These are phyloP conservation scores for Chytriomyces sp. DNA, from an alignment of 192 early-diverging fungal genomes.

Conservation along the genomic window DNA sequence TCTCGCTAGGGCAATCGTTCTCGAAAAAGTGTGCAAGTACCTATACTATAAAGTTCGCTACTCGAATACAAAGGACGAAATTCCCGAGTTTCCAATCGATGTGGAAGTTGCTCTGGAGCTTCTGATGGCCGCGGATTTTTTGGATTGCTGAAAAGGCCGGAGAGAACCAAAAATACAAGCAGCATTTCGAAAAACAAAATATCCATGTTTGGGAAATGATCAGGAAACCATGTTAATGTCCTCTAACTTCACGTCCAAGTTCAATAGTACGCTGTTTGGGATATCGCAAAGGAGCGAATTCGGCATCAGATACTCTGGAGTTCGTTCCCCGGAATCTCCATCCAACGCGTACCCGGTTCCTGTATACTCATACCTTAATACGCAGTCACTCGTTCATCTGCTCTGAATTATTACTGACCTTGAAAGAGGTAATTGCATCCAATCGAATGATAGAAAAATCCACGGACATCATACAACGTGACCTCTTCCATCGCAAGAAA, in stretches of 20 bases:
- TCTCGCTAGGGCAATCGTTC: constrained; percentile 72
- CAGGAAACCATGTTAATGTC: too few species aligned
- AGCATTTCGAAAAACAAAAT: neutral
- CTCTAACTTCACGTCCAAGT: too few species aligned
- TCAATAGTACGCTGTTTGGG: too few species aligned
- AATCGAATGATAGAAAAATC: constrained; percentile 28
- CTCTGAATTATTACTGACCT: neutral
- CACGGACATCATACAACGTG: constrained; percentile 13
- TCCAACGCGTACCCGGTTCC: too few species aligned
- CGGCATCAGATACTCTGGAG: too few species aligned
- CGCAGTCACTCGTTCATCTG: too few species aligned
- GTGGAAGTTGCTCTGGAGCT: constrained; percentile 88
- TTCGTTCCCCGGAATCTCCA: too few species aligned
- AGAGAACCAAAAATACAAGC: neutral
- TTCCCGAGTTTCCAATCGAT: constrained; percentile 89
- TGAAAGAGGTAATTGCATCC: constrained; percentile 23
- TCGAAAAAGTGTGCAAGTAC: constrained; percentile 95
- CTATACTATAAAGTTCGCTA: constrained; percentile 86
- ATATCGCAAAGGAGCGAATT: too few species aligned
- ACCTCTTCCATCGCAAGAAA: neutral
- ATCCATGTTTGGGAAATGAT: neutral
- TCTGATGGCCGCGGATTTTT: constrained; percentile 93
- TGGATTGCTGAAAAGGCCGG: constrained; percentile 72
- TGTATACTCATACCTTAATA: too few species aligned
- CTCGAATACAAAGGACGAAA: constrained; percentile 68